Base-by-base conservation (phyloP, 1,139 yeast species). In the Nakaseomyces glabratus region DNA sequence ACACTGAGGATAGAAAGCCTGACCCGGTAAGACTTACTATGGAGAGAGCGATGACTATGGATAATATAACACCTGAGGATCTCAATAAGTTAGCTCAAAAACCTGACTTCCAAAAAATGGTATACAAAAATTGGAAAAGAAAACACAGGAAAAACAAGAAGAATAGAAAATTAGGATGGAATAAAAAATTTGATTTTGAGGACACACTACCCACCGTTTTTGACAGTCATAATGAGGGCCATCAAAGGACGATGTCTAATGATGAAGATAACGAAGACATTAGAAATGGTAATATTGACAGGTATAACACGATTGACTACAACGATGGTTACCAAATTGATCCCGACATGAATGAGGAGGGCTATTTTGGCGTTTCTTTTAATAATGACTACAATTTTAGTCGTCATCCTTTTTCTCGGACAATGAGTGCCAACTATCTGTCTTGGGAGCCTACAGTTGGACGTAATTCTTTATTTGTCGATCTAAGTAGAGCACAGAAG, bases 401-500 rank as follows among this genome's bases (percentile, higher is more conserved):
- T 7, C 17, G 23, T 30, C 25, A 37, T 9, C 42, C 43, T 47
- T 24, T 52, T 20, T 34, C 49, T 10, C 49, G 61, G 36, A 48
- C 50, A 7, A 71, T 69, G 71, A 71, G 76, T 37, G 62, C 76
- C 1, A 69, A 66, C 44, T 90, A 88, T 50, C 64, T 90, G 25
- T 85, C 96, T 0, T 88, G 94, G 88, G 72, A 71, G 18, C 97
- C 98, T 0, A 85, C 59, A 6, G 71, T 93, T 32, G 98, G 96
- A n/a, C 72, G 97, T 55, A 93, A 93, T 58, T 90, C 98, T 1
- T 82, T 88, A 0, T 90, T 90, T 63, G 82, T 84, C 2, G 80
- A 80, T 20, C 61, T 90, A 37, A 76, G 82, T 2, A 85, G 77
- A 19, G 80, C 73, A 16, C 97, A 93, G 57, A 85, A 85, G 49